Evolutionary conservation across 2,329 filamentous ascomycete genomes (phyloP).

Genomic region (Sclerotiophoma versabilis): DNA sequence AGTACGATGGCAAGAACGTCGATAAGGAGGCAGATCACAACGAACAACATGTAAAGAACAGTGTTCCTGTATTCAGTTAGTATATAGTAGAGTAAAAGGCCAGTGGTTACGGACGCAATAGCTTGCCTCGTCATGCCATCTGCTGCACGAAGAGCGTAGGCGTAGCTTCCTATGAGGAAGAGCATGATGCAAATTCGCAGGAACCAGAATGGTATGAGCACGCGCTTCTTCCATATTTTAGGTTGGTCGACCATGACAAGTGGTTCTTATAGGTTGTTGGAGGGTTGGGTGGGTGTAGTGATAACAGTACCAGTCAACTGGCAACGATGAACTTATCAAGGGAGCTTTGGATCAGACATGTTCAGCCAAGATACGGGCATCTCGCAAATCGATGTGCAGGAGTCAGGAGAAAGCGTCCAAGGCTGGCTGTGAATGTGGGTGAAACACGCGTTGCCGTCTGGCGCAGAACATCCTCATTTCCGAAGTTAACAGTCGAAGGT

Average conservation of each 20-base stretch:
- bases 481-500: neutral
- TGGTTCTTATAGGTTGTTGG: neutral
- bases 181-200: conserved; percentile 44
- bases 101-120: conserved; percentile 27
- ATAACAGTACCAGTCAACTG: neutral
- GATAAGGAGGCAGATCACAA: conserved; percentile 43
- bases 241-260: conserved; percentile 32
- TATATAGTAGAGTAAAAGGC: neutral
- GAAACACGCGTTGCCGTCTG: conserved; percentile 30
- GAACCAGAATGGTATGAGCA: conserved; percentile 49
- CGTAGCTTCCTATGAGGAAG: conserved; percentile 41
- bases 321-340: neutral
- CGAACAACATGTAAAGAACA: conserved; percentile 43
- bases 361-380: conserved; percentile 10
- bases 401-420: conserved; percentile 28
- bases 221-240: conserved; percentile 47
- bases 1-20: conserved; percentile 46
- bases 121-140: conserved; percentile 28
- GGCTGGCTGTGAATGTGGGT: conserved; percentile 21
- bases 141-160: conserved; percentile 29
- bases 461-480: conserved; percentile 21
- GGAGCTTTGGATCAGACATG: conserved; percentile 2
- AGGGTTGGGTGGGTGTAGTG: neutral
- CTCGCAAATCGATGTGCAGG: conserved; percentile 20
- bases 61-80: conserved; percentile 37